Evolutionary conservation across 148 eudicot species (phyloP).

Genomic region (Rhododendron kiyosumense): DNA sequence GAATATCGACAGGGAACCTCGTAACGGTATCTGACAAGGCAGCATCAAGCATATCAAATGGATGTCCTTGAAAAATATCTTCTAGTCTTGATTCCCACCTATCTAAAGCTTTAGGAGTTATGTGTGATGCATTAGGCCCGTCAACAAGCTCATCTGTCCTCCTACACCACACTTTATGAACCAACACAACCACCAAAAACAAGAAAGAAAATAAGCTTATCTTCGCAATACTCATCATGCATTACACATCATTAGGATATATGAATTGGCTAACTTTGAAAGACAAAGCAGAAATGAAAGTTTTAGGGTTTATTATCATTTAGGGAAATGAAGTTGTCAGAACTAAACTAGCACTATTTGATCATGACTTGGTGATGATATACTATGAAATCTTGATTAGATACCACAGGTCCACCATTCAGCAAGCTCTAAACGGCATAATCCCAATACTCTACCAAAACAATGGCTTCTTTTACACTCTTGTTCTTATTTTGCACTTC

Average conservation of each 20-base stretch:
- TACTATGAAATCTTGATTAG: neutral
- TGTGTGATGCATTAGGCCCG: conserved; percentile 96
- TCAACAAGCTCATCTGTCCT: conserved; percentile 99
- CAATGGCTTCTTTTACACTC: neutral
- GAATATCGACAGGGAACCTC: conserved; percentile 92
- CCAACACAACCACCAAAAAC: conserved; percentile 11
- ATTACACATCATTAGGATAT: neutral
- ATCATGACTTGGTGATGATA: neutral
- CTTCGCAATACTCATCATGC: neutral
- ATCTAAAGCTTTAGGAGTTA: conserved; percentile 85
- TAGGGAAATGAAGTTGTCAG: neutral
- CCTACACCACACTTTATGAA: conserved; percentile 89
- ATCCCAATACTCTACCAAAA: neutral
- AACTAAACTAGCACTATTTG: neutral
- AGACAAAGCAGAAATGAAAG: neutral
- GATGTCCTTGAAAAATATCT: conserved; percentile 78
- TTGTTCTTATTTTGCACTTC: neutral
- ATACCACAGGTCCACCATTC: neutral
- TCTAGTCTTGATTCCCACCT: conserved; percentile 95
- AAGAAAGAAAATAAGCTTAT: neutral
- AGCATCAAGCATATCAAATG: conserved; percentile 99
- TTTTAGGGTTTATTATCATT: neutral
- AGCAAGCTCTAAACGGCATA: neutral
- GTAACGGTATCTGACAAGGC: conserved; percentile 88
- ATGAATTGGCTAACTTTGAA: neutral